A percentile compares a stretch with the other conserved stretches of the same genome.
phyloP scores from a whole-genome alignment of 2,329 filamentous ascomycete species.

The Lachnellula subtilissima region DNA sequence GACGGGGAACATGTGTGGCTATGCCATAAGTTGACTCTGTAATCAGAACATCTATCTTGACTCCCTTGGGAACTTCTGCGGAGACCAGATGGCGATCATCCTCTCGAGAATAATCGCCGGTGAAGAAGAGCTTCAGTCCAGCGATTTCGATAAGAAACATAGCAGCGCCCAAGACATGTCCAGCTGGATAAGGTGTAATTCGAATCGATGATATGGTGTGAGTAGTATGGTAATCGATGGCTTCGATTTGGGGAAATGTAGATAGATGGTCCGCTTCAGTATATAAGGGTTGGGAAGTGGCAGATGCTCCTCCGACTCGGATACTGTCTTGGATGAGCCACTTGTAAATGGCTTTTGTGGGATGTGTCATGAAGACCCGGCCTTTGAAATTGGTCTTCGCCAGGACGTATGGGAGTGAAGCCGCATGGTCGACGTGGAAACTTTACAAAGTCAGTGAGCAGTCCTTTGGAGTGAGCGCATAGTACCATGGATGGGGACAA shows the following conservation, averaged over 20 bases:
- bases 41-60: constrained; percentile 94
- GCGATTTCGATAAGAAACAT: constrained; percentile 99
- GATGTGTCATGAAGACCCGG: constrained; percentile 97
- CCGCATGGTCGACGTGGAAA: constrained; percentile 98
- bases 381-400: constrained; percentile 98
- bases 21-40: constrained; percentile 98
- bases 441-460: constrained; percentile 43
- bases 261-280: constrained; percentile 93
- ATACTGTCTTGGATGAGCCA: constrained; percentile 98
- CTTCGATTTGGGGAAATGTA: constrained; percentile 90
- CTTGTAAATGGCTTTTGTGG: constrained; percentile 99
- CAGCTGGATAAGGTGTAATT: constrained; percentile 94
- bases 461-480: not conserved
- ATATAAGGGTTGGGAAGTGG: constrained; percentile 71
- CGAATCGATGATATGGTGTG: constrained; percentile 95
- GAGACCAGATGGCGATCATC: constrained; percentile 94
- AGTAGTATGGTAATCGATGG: constrained; percentile 97
- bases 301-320: constrained; percentile 71
- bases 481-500: not conserved
- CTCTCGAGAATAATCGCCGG: constrained; percentile 93
- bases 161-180: constrained; percentile 94
- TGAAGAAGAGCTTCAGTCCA: constrained; percentile 94
- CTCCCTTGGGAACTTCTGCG: constrained; percentile 78
- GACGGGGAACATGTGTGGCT: constrained; percentile 82
- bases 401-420: constrained; percentile 93